phyloP scores from a whole-genome alignment of 768 basidiomycete genomes.

The Amanita molliuscula region DNA sequence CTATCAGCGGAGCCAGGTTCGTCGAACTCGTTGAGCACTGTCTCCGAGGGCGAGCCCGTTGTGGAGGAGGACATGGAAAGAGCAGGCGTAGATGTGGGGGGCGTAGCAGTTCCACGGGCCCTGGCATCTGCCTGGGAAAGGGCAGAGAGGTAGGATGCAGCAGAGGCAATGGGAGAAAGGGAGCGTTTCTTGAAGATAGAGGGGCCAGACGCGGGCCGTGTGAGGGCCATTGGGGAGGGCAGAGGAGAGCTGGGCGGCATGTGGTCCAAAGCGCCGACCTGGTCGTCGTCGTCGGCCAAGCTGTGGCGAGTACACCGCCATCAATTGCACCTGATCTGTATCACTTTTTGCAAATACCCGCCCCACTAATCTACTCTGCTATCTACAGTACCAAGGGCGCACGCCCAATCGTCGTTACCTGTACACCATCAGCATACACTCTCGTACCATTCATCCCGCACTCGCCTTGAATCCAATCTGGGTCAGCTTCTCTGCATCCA shows the following conservation, averaged over 20 bases:
- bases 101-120: constrained; percentile 32
- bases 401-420: constrained; percentile 7
- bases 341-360: neutral
- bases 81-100: constrained; percentile 54
- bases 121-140: constrained; percentile 51
- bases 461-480: constrained; percentile 85
- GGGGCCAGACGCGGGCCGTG: constrained; percentile 34
- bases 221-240: constrained; percentile 58
- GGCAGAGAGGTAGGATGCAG: constrained; percentile 32
- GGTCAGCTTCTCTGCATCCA: constrained; percentile 71
- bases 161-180: constrained; percentile 22
- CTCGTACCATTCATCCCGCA: neutral
- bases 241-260: constrained; percentile 16
- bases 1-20: constrained; percentile 15
- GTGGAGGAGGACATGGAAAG: constrained; percentile 66
- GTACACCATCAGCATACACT: neutral
- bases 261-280: no score
- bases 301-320: neutral
- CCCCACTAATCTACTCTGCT: neutral
- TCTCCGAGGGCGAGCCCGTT: constrained; percentile 61
- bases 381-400: neutral
- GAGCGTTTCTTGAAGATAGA: constrained; percentile 57
- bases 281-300: neutral
- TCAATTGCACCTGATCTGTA: neutral
- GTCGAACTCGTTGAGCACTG: constrained; percentile 46